phyloP scores from a whole-genome alignment of 305 asterid species.

The Fraxinus xanthoxyloides region DNA sequence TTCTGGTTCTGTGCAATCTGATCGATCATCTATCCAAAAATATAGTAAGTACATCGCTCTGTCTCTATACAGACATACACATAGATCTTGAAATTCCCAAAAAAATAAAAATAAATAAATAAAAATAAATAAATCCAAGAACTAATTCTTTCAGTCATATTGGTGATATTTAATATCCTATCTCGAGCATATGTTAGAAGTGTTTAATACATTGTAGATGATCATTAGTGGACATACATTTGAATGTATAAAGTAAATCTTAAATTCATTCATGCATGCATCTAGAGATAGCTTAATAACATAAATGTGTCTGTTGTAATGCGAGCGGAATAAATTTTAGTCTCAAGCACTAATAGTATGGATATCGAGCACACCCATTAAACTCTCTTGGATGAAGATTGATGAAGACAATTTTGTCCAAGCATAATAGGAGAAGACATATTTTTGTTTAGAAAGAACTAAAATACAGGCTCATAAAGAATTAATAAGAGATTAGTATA shows the following conservation, averaged over 20 bases:
- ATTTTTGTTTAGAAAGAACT: not conserved
- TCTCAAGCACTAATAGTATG: not conserved
- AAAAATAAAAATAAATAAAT: too few species aligned
- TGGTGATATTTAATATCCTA: not conserved
- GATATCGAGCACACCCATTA: not conserved
- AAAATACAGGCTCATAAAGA: not conserved
- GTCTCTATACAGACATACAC: not conserved
- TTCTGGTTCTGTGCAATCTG: slow-evolving; percentile 29
- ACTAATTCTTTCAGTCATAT: not conserved
- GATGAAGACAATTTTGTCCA: not conserved
- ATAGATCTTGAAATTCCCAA: not conserved
- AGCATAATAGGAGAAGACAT: not conserved
- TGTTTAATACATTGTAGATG: not conserved
- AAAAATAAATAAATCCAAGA: too few species aligned
- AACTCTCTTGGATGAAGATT: not conserved
- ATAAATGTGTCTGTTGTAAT: not conserved
- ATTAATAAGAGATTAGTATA: not conserved
- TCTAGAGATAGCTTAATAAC: not conserved
- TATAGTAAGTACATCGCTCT: slow-evolving; percentile 36
- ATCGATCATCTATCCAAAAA: slow-evolving; percentile 26
- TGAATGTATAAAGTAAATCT: not conserved
- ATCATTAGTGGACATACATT: not conserved
- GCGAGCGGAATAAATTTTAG: not conserved
- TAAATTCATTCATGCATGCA: not conserved
- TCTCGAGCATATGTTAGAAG: not conserved